Evolutionary conservation across 2,329 filamentous ascomycete genomes (phyloP), one percentile per base, ranked within the genome.

Genomic region (Ustulina deusta): DNA sequence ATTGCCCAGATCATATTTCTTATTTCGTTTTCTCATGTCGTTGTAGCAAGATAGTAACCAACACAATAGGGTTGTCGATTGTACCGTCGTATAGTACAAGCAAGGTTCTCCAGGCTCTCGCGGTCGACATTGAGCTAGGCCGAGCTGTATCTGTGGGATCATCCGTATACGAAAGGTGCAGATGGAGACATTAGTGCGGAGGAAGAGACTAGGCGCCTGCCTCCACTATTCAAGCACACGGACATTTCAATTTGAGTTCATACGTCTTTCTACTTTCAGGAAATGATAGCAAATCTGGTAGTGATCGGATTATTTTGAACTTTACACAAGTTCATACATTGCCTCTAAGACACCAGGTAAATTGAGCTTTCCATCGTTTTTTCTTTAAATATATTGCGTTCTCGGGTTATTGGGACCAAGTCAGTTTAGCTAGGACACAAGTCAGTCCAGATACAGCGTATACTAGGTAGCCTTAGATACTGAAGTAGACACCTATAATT

Each of bases 101-200:
- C 10, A 63, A 40, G 17, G 13, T 44, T 56, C 17, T 6, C 7
- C 20, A 15, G 6, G 6, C 9, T 17, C 20, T 25, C 22, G 20
- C 15, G 9, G 32, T 42, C 11, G 10, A 32, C 2, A 40, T 51
- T 49, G 32, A 9, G 52, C n/a, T 49, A 51, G 15, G 25, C 52
- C 17, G 27, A 46, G 7, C 32, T 46, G 32, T 25, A 25, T 40
- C 7, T 52, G 25, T 52, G 46, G 36, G 25, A 7, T 63, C 54
- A 6, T 54, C 11, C 36, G 4, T 64, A 64, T 59, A 64, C 61
- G 61, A 46, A 64, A 44, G 27, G 38, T 64, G 55, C 61, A 64
- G 44, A 46, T 27, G 15, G 46, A 13, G 34, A 46, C 54, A 54
- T 63, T 44, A 34, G 20, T 22, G 9, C n/a, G 10, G 29, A 22